Percentiles rank a stretch among this genome's conserved stretches.
These are phyloP conservation scores for Gossypium rotundifolium DNA, from an alignment of 345 rosid species.

Conservation along the genomic window DNA sequence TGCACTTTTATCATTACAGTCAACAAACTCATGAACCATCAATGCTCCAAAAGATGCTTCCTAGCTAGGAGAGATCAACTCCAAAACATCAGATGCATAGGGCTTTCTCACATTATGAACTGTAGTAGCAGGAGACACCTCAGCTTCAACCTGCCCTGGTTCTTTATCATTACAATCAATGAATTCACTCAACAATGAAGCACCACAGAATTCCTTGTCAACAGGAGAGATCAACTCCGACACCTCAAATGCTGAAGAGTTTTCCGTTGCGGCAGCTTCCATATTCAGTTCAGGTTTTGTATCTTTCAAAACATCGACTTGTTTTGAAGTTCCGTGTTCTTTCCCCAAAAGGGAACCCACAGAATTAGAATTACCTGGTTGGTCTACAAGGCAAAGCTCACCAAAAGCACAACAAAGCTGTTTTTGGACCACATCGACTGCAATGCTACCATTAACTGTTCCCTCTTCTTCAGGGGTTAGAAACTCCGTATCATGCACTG, in stretches of 20 bases:
- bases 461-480: background rate
- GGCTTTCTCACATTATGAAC: slow-evolving; percentile 6
- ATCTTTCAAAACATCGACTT: slow-evolving; percentile 10
- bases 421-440: background rate
- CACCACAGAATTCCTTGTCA: slow-evolving; percentile 15
- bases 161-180: slow-evolving; percentile 6
- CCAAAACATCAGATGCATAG: background rate
- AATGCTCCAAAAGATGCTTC: slow-evolving; percentile 6
- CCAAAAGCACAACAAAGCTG: slow-evolving; percentile 1
- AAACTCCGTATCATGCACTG: slow-evolving; percentile 13
- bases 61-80: background rate
- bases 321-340: slow-evolving; percentile 9
- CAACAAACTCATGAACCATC: slow-evolving; percentile 10
- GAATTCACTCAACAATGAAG: slow-evolving; percentile 2
- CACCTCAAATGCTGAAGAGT: slow-evolving; percentile 10
- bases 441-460: background rate
- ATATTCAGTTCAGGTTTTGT: slow-evolving; percentile 6
- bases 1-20: slow-evolving; percentile 10
- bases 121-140: slow-evolving; percentile 19
- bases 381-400: slow-evolving; percentile 10
- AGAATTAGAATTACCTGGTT: background rate
- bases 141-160: background rate
- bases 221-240: slow-evolving; percentile 7
- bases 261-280: slow-evolving; percentile 26
- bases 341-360: slow-evolving; percentile 11